These are phyloP conservation scores for Cyclotella choctawhatcheeana DNA, from an alignment of 108 stramenopile genomes.

Conservation along the genomic window DNA sequence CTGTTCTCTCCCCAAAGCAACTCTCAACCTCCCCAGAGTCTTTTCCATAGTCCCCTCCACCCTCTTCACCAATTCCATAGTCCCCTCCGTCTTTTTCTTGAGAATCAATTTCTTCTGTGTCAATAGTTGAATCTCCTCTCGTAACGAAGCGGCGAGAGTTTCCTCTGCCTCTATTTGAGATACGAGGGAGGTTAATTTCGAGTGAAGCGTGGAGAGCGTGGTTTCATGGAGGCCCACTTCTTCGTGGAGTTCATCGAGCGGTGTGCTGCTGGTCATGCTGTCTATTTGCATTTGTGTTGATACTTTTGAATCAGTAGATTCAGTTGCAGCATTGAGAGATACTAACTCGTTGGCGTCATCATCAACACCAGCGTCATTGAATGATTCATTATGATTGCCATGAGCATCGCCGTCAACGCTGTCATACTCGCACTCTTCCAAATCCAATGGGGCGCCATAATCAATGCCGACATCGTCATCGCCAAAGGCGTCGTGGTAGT, in stretches of 20 bases:
- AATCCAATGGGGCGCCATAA: constrained; percentile 31
- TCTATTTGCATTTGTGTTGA: no score
- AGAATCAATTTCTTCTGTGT: constrained; percentile 16
- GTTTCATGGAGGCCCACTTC: constrained; percentile 37
- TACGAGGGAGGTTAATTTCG: constrained; percentile 21
- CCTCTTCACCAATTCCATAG: constrained; percentile 24
- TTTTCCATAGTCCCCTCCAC: constrained; percentile 37
- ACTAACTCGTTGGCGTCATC: neutral
- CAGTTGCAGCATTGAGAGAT: neutral
- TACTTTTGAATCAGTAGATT: no score
- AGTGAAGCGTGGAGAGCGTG: constrained; percentile 38
- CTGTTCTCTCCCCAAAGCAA: neutral
- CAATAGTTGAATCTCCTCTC: constrained; percentile 17
- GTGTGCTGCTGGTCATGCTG: neutral
- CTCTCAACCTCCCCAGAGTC: constrained; percentile 30
- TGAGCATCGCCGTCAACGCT: neutral
- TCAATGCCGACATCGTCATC: constrained; percentile 33
- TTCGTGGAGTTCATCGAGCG: constrained; percentile 45
- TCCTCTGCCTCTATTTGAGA: constrained; percentile 27
- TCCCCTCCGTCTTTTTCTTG: constrained; percentile 34
- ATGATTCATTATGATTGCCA: neutral
- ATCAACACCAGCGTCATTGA: neutral
- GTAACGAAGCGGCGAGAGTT: constrained; percentile 2
- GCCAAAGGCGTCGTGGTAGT: constrained; percentile 40
- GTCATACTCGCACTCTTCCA: constrained; percentile 20